Percentiles rank a stretch among this genome's conserved stretches.
These are phyloP conservation scores for Pyrrhoderma noxium DNA, from an alignment of 1,284 basidiomycete genomes.

Conservation along the genomic window DNA sequence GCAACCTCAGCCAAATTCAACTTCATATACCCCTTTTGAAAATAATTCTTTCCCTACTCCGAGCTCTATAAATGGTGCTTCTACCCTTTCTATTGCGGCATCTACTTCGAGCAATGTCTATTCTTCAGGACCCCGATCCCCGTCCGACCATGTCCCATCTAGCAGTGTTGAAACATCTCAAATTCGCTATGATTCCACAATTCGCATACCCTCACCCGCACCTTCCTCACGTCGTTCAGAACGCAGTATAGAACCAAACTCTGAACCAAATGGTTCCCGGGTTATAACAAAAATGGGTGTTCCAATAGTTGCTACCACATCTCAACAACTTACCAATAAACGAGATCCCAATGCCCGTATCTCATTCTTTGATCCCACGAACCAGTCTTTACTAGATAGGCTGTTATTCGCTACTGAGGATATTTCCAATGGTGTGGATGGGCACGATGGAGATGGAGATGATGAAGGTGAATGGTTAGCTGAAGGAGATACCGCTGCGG, in stretches of 20 bases:
- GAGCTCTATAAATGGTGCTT: conserved; percentile 12
- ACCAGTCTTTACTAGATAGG: conserved; percentile 68
- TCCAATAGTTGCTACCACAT: neutral
- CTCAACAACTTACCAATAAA: conserved; percentile 26
- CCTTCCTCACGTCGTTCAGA: conserved; percentile 14
- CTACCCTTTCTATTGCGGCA: conserved; percentile 22
- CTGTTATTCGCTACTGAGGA: conserved; percentile 36
- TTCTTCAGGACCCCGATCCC: conserved; percentile 15
- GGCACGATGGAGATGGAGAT: conserved; percentile 25
- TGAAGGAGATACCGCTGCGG: conserved; percentile 69
- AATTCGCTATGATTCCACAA: conserved; percentile 8
- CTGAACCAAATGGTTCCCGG: conserved; percentile 8
- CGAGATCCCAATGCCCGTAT: conserved; percentile 63
- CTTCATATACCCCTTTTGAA: conserved; percentile 22
- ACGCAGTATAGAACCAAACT: conserved; percentile 3
- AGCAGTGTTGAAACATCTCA: neutral
- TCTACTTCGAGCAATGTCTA: conserved; percentile 16
- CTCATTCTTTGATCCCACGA: conserved; percentile 72
- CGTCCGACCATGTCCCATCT: conserved; percentile 1
- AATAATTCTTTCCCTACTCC: too few species aligned
- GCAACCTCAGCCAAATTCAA: conserved; percentile 1
- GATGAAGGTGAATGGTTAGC: conserved; percentile 45
- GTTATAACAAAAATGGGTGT: conserved; percentile 4
- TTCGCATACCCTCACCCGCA: conserved; percentile 13
- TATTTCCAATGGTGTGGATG: conserved; percentile 16